Base-by-base conservation (phyloP, 2,329 filamentous ascomycete species). In the Penicillium sp. region DNA sequence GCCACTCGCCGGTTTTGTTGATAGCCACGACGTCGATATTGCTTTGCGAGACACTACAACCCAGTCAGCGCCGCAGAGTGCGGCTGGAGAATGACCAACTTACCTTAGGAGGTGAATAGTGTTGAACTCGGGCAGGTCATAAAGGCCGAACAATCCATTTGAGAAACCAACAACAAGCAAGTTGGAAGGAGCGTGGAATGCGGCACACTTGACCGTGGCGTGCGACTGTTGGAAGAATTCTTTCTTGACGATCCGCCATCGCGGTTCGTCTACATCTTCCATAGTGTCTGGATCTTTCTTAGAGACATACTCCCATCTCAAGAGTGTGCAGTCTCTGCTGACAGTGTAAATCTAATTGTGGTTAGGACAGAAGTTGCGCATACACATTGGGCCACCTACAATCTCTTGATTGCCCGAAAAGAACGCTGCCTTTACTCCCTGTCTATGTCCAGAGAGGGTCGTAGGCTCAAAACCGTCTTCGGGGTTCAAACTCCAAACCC, bases 131-230 rank as follows among this genome's bases (percentile, higher is more conserved):
- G 96, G 96, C 81, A 99, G 86, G 75, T 99, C 95, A 78, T 99
- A 97, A 7, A 99, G 84, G 23, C 91, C 91, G 76, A 99, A 99
- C 7, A 96, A 83, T 38, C 95, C 95, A 71, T 96, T 96, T 3
- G 93, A 97, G 76, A 99, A 98, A 7, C 95, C 95, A 17, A 92
- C 92, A 1, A 99, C 93, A n/a, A 99, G 81, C n/a, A 99, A 83
- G 75, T 94, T 95, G 0, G 93, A 91, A 44, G 89, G 84, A 0
- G 93, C 82, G 69, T 99, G 95, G 76, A 93, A 99, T 30, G 90
- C 87, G n/a, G 93, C 92, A 71, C 94, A 98, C 68, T 91, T 91
- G 45, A 98, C 86, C 69, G 92, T 90, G 1, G 94, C 90, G 64
- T 90, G 90, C 69, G 91, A 91, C 74, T 97, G 95, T 88, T 95